These are phyloP conservation scores for Emergomyces orientalis DNA, from an alignment of 2,329 filamentous ascomycete genomes.

Conservation along the genomic window DNA sequence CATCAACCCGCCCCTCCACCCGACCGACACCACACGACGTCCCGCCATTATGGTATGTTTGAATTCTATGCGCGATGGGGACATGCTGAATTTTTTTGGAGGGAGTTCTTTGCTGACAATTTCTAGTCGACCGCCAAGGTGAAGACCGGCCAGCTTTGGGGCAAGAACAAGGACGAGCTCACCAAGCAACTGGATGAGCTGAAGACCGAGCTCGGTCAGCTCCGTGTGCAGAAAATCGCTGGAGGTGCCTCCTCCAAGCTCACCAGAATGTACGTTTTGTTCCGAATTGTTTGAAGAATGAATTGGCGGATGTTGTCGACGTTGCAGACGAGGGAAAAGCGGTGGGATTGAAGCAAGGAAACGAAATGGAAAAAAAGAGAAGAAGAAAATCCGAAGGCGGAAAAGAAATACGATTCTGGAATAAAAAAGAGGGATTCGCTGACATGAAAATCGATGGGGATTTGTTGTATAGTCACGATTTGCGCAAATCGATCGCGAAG, in stretches of 20 bases:
- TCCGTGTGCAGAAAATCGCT: slow-evolving; percentile 97
- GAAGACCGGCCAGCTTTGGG: slow-evolving; percentile 95
- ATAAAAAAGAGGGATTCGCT: not conserved
- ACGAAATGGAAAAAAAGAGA: slow-evolving; percentile 11
- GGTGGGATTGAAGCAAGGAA: slow-evolving; percentile 11
- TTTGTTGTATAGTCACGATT: slow-evolving; percentile 64
- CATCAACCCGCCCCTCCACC: slow-evolving; percentile 43
- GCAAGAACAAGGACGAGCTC: slow-evolving; percentile 98
- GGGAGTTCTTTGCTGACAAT: slow-evolving; percentile 7
- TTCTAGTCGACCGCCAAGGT: slow-evolving; percentile 60
- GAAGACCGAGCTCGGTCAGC: slow-evolving; percentile 91
- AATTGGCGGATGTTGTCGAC: slow-evolving; percentile 5
- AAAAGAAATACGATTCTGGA: not conserved
- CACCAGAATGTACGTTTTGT: slow-evolving; percentile 76
- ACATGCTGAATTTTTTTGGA: not conserved
- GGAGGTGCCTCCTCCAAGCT: slow-evolving; percentile 89
- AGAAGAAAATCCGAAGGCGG: not conserved
- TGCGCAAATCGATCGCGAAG: slow-evolving; percentile 98
- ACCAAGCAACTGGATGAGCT: slow-evolving; percentile 89
- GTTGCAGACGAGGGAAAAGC: slow-evolving; percentile 3
- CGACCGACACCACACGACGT: slow-evolving; percentile 40
- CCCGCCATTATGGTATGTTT: slow-evolving; percentile 38
- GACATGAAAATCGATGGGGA: slow-evolving; percentile 5
- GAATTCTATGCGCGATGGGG: not conserved
- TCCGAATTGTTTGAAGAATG: not conserved